Evolutionary conservation across 108 stramenopile genomes (phyloP).

Genomic region (Skeletonema potamos): DNA sequence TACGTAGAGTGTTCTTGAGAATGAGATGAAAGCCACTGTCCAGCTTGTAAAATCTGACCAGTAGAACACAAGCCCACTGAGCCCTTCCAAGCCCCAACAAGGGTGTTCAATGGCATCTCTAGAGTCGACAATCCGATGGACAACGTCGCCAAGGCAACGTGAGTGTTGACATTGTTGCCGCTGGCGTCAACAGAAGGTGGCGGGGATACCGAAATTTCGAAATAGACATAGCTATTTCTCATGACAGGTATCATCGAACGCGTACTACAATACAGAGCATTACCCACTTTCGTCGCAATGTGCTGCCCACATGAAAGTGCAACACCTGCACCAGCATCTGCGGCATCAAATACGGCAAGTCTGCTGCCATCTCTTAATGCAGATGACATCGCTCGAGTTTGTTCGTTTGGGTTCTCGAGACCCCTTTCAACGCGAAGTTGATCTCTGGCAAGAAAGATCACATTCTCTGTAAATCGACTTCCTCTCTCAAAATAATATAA

Average conservation of each 20-base stretch:
- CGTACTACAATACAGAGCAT: slow-evolving; percentile 79
- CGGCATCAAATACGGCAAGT: slow-evolving; percentile 89
- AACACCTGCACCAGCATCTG: slow-evolving; percentile 69
- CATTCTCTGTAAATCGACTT: slow-evolving; percentile 88
- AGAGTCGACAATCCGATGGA: slow-evolving; percentile 91
- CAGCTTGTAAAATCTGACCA: slow-evolving; percentile 84
- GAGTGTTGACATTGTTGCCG: neutral
- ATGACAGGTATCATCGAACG: slow-evolving; percentile 91
- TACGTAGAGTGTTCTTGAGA: slow-evolving; percentile 60
- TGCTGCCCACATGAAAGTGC: slow-evolving; percentile 89
- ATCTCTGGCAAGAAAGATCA: slow-evolving; percentile 93
- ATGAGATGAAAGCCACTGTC: slow-evolving; percentile 76
- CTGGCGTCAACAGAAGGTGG: slow-evolving; percentile 40
- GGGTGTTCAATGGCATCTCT: slow-evolving; percentile 95
- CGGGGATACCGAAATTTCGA: slow-evolving; percentile 87
- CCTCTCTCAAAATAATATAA: slow-evolving; percentile 83
- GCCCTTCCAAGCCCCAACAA: slow-evolving; percentile 93
- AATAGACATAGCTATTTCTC: slow-evolving; percentile 92
- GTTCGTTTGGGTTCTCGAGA: slow-evolving; percentile 74
- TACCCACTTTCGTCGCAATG: slow-evolving; percentile 90
- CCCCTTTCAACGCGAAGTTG: slow-evolving; percentile 85
- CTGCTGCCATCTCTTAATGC: slow-evolving; percentile 75
- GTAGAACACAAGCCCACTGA: slow-evolving; percentile 91
- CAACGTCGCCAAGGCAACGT: slow-evolving; percentile 54
- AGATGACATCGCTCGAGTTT: slow-evolving; percentile 85